Conservation (phyloP, 2,329 filamentous ascomycete genomes). For the Sclerotinia spermophila region DNA sequence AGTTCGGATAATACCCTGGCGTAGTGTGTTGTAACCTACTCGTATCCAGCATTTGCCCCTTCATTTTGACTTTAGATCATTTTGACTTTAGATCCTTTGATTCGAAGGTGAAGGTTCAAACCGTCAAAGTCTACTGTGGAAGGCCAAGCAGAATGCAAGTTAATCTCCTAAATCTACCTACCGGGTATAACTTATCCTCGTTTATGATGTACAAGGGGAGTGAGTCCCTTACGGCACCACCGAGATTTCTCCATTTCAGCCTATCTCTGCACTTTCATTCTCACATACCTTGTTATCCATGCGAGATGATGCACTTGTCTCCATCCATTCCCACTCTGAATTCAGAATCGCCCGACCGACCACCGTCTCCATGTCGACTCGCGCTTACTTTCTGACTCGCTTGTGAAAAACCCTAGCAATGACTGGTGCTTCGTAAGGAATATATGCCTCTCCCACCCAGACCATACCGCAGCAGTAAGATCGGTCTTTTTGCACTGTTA, state of each 20-base stretch:
- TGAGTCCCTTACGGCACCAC: conserved; percentile 5
- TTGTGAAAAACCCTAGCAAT: neutral
- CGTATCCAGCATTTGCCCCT: neutral
- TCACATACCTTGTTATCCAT: neutral
- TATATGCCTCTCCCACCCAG: neutral
- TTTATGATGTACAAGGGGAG: conserved; percentile 8
- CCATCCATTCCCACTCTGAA: conserved; percentile 6
- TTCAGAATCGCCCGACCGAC: neutral
- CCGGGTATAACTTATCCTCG: neutral
- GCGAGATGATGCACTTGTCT: conserved; percentile 11
- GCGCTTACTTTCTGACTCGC: neutral
- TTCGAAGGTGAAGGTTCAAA: neutral
- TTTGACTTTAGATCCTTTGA: neutral
- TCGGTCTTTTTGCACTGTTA: conserved; percentile 3
- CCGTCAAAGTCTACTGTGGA: neutral
- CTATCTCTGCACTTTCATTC: neutral
- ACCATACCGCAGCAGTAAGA: neutral
- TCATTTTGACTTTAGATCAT: neutral
- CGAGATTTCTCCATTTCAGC: neutral
- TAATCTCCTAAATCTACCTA: neutral
- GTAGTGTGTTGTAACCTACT: neutral
- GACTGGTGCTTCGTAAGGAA: neutral
- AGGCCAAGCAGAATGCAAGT: neutral
- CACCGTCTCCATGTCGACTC: neutral
- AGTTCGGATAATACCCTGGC: neutral